Base-by-base conservation (phyloP, 306 rosid genomes). In the Amphicarpaea edgeworthii region DNA sequence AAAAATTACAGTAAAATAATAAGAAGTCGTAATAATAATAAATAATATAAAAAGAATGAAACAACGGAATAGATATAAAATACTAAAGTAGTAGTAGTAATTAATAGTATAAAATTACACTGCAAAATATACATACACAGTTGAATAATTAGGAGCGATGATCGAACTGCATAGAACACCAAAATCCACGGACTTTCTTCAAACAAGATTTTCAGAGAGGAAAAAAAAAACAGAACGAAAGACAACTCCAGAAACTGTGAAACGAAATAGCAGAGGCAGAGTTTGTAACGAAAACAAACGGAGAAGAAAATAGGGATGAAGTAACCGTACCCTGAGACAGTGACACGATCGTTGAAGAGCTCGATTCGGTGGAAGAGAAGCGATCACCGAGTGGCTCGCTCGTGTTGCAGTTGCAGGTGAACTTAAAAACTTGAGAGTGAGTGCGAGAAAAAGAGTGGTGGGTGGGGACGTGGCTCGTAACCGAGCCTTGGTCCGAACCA, bases 401-500 rank as follows among this genome's bases (percentile, higher is more conserved):
- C 37, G 34, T 32, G 24, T 60, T 20, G 46, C 10, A 19, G 59
- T 55, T 61, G 43, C 68, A 38, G 58, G 49, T 40, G 76, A 11
- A 37, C 60, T 47, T 17, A 30, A 38, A 71, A 57, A 58, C 12
- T 11, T 64, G 75, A 54, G 46, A 76, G 81, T 81, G 77, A 68
- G 85, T 68, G 70, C 8, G 69, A 60, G 75, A 77, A 49, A 57
- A 60, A 7, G 63, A 59, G 75, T 24, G 4, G 78, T 72, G 81
- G 73, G 14, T 68, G 49, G 23, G 54, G 69, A 76, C 76, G 83
- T 78, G 86, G 84, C 73, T 41, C n/a, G 50, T 21, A n/a, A 0
- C 91, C 87, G 82, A 75, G 17, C 71, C 91, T 51, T 12, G 2
- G 0, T 42, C 88, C 80, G 80, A 84, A 68, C 66, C 93, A 16